These are phyloP conservation scores for Byssochlamys sp. DNA, from an alignment of 2,329 filamentous ascomycete genomes.

Conservation along the genomic window DNA sequence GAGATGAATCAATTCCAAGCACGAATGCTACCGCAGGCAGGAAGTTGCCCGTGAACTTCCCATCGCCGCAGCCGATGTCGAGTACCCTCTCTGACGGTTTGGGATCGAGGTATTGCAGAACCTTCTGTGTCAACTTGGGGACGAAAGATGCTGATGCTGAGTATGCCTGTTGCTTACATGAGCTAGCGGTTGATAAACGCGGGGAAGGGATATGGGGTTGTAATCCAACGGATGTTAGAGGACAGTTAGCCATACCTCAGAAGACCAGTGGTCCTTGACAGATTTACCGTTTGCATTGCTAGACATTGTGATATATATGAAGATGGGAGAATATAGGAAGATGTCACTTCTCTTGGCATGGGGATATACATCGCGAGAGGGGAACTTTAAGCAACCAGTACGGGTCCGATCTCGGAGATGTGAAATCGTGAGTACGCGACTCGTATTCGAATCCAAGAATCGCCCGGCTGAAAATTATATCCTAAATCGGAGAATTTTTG, in stretches of 20 bases:
- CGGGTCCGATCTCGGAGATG: too few relatives aligned
- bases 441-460: too few relatives aligned
- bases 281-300: not conserved
- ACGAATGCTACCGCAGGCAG: constrained; percentile 41
- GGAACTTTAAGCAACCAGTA: too few relatives aligned
- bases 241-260: constrained; percentile 17
- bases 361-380: not conserved
- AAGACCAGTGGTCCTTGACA: constrained; percentile 29
- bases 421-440: too few relatives aligned
- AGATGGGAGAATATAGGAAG: not conserved
- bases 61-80: constrained; percentile 58
- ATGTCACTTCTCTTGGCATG: not conserved
- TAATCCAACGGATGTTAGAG: not conserved
- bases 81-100: constrained; percentile 50
- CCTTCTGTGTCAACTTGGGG: constrained; percentile 51
- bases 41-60: constrained; percentile 49
- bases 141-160: constrained; percentile 55
- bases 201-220: not conserved
- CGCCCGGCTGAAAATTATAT: too few relatives aligned
- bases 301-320: not conserved
- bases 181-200: constrained; percentile 3
- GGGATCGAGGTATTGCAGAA: constrained; percentile 51
- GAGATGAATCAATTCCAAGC: constrained; percentile 51
- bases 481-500: too few relatives aligned
- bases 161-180: constrained; percentile 41